Base-by-base conservation (phyloP, 116 monocot genomes). In the Dioscorea cayenensis region DNA sequence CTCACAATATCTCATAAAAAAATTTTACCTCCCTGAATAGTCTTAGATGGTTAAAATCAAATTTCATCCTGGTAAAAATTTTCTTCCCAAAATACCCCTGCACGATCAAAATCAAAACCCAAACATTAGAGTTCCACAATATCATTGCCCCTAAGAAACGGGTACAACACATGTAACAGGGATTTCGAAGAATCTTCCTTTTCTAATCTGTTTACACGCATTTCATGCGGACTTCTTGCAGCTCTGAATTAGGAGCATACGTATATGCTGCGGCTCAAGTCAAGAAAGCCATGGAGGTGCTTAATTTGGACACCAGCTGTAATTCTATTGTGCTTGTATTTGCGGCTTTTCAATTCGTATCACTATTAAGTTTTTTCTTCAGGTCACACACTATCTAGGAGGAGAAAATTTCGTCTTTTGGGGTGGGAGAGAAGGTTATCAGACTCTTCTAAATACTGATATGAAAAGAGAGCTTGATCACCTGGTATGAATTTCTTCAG, bases 351-450 rank as follows among this genome's bases (percentile, higher is more conserved):
- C 17, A 5, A n/a, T 16, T 16, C 17, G 18, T 55, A 55, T 18
- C 5, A 55, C 5, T 11, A 7, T 62, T 23, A 23, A 62, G 12
- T 62, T 62, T 59, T 62, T 60, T 14, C 11, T 21, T 21, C 62
- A 97, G 97, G 92, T 92, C 12, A 97, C 93, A 25, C 90, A 97
- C 32, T 97, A 90, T 76, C 81, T 92, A 64, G 97, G 93, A 79
- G 97, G 97, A 61, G 97, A 97, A 73, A 97, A 97, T 66, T 97
- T 81, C 80, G 93, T 97, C 13, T 93, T 92, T 67, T 97, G 97
- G 97, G 97, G 97, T 78, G 97, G 97, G 11, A 76, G 97, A 72
- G 97, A 97, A 79, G 97, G 97, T 5, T 97, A 97, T 66, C 97
- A 97, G 68, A 79, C 90, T 82, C 92, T 97, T 17, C 71, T 97